Conservation (phyloP, 2,329 filamentous ascomycete genomes). For the Exophiala bonariae region DNA sequence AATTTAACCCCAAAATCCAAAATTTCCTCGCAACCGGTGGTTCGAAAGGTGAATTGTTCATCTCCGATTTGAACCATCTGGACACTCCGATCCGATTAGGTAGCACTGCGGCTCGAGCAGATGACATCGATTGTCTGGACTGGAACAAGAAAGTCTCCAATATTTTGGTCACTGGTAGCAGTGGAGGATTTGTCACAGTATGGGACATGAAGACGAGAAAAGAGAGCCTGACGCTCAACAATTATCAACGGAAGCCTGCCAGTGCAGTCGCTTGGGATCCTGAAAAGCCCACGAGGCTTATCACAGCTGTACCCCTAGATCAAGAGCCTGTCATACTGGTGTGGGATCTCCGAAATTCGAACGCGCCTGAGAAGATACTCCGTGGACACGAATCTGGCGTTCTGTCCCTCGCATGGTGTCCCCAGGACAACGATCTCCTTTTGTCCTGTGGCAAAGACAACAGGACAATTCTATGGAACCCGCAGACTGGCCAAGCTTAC, state of each 20-base stretch:
- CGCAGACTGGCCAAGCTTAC: slow-evolving; percentile 80
- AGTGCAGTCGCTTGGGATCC: slow-evolving; percentile 98
- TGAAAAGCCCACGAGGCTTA: slow-evolving; percentile 80
- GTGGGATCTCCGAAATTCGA: slow-evolving; percentile 95
- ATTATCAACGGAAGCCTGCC: slow-evolving; percentile 82
- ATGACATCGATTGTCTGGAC: slow-evolving; percentile 93
- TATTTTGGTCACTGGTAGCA: slow-evolving; percentile 91
- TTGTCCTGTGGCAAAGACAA: slow-evolving; percentile 97
- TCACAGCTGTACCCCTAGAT: slow-evolving; percentile 89
- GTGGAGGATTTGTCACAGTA: slow-evolving; percentile 91
- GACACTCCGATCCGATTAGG: slow-evolving; percentile 85
- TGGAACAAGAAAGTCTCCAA: slow-evolving; percentile 99
- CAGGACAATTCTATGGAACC: slow-evolving; percentile 92
- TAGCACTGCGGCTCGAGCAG: slow-evolving; percentile 81
- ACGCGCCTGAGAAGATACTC: slow-evolving; percentile 81
- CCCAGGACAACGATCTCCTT: slow-evolving; percentile 82
- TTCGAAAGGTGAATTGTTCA: slow-evolving; percentile 91
- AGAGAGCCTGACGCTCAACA: slow-evolving; percentile 91
- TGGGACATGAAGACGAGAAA: slow-evolving; percentile 99
- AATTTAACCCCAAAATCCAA: slow-evolving; percentile 92
- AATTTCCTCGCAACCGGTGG: slow-evolving; percentile 91
- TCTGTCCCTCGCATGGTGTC: slow-evolving; percentile 91
- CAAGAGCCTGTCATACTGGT: slow-evolving; percentile 83
- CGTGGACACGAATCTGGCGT: slow-evolving; percentile 94
- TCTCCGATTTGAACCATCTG: slow-evolving; percentile 91